These are phyloP conservation scores for Zychaea mexicana DNA, from an alignment of 371 early-diverging fungal genomes.

Conservation along the genomic window DNA sequence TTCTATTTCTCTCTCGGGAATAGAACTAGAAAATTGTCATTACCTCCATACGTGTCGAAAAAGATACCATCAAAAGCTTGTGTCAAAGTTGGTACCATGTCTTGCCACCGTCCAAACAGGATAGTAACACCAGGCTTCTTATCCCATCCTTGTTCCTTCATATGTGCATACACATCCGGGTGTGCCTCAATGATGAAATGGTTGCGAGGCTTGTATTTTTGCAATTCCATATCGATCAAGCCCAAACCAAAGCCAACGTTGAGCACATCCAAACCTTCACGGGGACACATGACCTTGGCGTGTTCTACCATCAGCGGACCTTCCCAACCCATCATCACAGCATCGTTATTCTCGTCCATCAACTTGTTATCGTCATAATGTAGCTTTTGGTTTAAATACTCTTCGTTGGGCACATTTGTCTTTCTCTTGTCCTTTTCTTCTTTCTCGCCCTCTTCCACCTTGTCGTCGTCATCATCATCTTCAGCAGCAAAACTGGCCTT, in stretches of 20 bases:
- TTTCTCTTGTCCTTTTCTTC: neutral
- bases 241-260: conserved; percentile 95
- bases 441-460: conserved; percentile 19
- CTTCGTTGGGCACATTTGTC: conserved; percentile 63
- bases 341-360: conserved; percentile 87
- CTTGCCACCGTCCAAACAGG: conserved; percentile 94
- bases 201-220: conserved; percentile 65
- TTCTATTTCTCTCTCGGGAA: no score
- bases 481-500: conserved; percentile 33
- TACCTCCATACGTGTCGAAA: conserved; percentile 89
- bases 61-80: conserved; percentile 85
- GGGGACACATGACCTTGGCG: conserved; percentile 78
- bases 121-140: conserved; percentile 83
- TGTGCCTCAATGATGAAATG: conserved; percentile 98
- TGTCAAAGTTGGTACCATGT: conserved; percentile 76
- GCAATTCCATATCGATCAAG: conserved; percentile 83
- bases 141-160: conserved; percentile 86
- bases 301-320: conserved; percentile 91
- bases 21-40: no score
- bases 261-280: conserved; percentile 69
- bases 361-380: conserved; percentile 78
- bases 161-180: conserved; percentile 91
- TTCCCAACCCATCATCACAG: conserved; percentile 99
- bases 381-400: conserved; percentile 75
- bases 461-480: conserved; percentile 29